These are phyloP conservation scores for Aspergillus bertholletiae DNA, from an alignment of 495 filamentous ascomycete species.

Conservation along the genomic window DNA sequence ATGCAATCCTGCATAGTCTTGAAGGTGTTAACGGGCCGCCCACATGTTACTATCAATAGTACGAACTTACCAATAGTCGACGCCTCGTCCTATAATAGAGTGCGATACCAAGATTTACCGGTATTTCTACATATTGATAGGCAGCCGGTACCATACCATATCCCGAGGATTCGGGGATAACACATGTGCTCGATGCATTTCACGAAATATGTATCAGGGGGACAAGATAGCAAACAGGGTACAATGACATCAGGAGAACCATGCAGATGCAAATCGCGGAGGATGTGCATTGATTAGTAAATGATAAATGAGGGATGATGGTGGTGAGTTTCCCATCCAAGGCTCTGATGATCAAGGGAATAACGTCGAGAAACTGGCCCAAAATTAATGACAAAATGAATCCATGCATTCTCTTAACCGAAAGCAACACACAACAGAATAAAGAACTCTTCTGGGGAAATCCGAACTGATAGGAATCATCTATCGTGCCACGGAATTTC, in stretches of 20 bases:
- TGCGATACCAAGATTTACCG: neutral
- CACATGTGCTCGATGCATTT: neutral
- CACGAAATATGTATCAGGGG: neutral
- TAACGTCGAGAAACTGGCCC: neutral
- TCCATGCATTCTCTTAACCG: conserved; percentile 41
- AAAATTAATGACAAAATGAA: conserved; percentile 11
- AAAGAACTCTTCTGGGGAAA: conserved; percentile 26
- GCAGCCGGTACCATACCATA: neutral
- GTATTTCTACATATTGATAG: neutral
- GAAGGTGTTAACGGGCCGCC: neutral
- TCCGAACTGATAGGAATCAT: conserved; percentile 28
- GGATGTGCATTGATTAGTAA: conserved; percentile 1
- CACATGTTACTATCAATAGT: conserved; percentile 1
- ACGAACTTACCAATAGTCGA: neutral
- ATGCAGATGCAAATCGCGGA: neutral
- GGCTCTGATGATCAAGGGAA: no score
- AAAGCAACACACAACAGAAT: conserved; percentile 15
- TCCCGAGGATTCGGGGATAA: neutral
- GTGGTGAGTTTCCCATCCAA: neutral
- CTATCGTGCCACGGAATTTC: conserved; percentile 33
- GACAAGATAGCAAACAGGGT: neutral
- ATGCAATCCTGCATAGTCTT: neutral
- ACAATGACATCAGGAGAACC: neutral
- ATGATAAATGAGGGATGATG: neutral
- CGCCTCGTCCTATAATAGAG: neutral